These are phyloP conservation scores for Macadamia tetraphylla DNA, from an alignment of 164 flowering plant genomes.

Conservation along the genomic window DNA sequence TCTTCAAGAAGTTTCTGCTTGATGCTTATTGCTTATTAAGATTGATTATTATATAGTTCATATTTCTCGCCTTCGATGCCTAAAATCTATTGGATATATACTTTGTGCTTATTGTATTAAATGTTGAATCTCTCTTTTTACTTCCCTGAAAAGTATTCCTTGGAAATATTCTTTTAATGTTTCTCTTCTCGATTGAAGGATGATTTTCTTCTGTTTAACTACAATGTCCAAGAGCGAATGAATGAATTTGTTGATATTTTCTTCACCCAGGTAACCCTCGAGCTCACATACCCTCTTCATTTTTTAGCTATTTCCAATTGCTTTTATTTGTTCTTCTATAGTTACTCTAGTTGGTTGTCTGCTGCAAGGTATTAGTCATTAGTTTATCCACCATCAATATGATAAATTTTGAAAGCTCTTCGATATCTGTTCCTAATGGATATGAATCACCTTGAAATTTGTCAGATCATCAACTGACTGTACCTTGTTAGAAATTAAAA, in stretches of 20 bases:
- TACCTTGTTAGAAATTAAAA: not conserved
- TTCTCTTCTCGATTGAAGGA: slow-evolving; percentile 20
- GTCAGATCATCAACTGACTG: too few relatives aligned
- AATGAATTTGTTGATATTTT: slow-evolving; percentile 53
- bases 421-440: not conserved
- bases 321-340: not conserved
- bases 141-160: not conserved
- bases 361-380: not conserved
- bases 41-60: too few relatives aligned
- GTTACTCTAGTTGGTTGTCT: not conserved
- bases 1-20: too few relatives aligned
- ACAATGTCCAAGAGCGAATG: slow-evolving; percentile 86
- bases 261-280: too few relatives aligned
- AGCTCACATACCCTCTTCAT: too few relatives aligned
- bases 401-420: not conserved
- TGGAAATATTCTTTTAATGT: not conserved
- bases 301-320: not conserved
- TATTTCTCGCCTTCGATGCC: too few relatives aligned
- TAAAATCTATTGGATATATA: too few relatives aligned
- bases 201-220: slow-evolving; percentile 63
- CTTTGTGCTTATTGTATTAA: slow-evolving; percentile 44
- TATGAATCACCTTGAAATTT: not conserved
- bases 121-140: slow-evolving; percentile 32
- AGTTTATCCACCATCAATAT: not conserved
- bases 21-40: too few relatives aligned